Percentiles rank a stretch among this genome's conserved stretches.
These are phyloP conservation scores for Debaryomyces hansenii DNA, from an alignment of 805 yeast species.

Conservation along the genomic window DNA sequence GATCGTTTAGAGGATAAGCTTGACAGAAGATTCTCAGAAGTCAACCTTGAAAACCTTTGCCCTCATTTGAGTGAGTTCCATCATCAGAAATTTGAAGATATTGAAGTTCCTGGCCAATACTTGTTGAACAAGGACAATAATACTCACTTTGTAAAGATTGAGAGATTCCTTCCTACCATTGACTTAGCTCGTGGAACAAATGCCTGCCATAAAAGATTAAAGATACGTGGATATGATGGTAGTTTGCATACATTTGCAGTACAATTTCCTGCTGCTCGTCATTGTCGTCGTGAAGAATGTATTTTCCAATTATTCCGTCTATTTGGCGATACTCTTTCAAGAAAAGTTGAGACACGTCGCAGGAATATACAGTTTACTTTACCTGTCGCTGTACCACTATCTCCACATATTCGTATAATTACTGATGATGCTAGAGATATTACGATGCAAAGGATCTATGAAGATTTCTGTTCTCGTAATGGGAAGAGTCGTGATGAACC, in stretches of 20 bases:
- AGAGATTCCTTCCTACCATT: conserved; percentile 84
- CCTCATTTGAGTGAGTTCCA: conserved; percentile 97
- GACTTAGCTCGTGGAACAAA: conserved; percentile 88
- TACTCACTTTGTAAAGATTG: conserved; percentile 89
- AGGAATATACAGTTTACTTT: conserved; percentile 82
- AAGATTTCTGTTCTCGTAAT: conserved; percentile 73
- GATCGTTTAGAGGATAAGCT: conserved; percentile 88
- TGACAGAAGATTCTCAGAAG: conserved; percentile 77
- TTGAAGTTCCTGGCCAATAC: conserved; percentile 97
- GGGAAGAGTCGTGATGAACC: conserved; percentile 87
- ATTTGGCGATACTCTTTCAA: conserved; percentile 75
- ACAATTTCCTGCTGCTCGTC: conserved; percentile 97
- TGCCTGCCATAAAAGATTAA: conserved; percentile 84
- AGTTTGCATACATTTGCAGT: conserved; percentile 89
- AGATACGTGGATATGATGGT: conserved; percentile 93
- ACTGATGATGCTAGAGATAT: conserved; percentile 77
- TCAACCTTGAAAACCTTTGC: conserved; percentile 84
- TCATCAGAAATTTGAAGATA: conserved; percentile 96
- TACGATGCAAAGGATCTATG: conserved; percentile 82
- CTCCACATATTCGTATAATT: conserved; percentile 90
- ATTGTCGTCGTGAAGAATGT: conserved; percentile 94
- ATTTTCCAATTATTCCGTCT: conserved; percentile 89
- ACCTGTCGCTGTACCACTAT: conserved; percentile 89
- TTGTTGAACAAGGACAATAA: conserved; percentile 84
- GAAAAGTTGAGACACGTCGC: conserved; percentile 84